A percentile compares a stretch with the other conserved stretches of the same genome.
Conservation (phyloP, 1,284 basidiomycete species). For the Irpex sp. region DNA sequence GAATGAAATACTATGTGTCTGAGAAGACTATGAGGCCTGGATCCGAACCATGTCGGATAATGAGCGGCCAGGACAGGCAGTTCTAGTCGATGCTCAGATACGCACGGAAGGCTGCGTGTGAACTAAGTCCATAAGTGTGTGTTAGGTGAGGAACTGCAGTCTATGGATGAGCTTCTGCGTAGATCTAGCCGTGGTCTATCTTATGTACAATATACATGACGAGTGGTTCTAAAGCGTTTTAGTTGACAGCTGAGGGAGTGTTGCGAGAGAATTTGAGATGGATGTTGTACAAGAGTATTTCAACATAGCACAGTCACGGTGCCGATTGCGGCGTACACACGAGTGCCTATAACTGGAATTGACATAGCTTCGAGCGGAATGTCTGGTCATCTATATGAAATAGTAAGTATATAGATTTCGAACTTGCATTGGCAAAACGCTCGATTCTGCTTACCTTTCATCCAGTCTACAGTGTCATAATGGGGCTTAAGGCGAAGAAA, state of each 20-base stretch:
- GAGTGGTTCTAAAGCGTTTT: too few species aligned
- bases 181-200: too few species aligned
- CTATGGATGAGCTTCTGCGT: too few species aligned
- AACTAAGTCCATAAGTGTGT: background rate
- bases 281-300: too few species aligned
- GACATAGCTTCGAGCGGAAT: too few species aligned
- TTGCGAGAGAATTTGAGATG: too few species aligned
- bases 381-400: background rate
- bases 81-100: background rate
- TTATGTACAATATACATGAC: too few species aligned
- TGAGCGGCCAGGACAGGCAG: background rate
- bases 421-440: background rate
- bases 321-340: too few species aligned
- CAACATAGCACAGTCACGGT: too few species aligned
- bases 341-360: too few species aligned
- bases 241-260: too few species aligned
- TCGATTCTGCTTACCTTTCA: background rate
- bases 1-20: background rate
- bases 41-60: background rate
- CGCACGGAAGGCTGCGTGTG: background rate
- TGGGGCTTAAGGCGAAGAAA: constrained; percentile 22
- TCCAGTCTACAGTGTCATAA: too few species aligned
- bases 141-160: background rate
- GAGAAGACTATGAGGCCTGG: background rate
- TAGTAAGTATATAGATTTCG: background rate